Conservation (phyloP, 768 basidiomycete genomes). For the Rhodotorula kratochvilovae region DNA sequence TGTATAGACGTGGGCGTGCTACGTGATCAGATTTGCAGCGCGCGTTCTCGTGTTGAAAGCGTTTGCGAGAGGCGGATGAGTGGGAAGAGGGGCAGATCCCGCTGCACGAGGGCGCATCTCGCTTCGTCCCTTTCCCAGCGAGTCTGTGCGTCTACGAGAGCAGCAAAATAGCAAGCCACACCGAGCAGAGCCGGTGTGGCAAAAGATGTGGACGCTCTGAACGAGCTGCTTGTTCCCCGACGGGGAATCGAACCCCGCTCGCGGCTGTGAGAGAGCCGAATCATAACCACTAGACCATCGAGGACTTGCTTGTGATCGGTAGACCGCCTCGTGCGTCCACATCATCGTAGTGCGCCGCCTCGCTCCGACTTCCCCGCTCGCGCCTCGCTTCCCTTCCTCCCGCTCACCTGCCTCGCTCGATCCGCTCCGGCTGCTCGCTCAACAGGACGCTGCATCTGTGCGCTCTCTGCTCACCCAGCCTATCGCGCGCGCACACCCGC, state of each 20-base stretch:
- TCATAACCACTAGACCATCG: conserved; percentile 13
- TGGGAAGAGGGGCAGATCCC: too few species aligned
- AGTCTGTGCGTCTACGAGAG: too few species aligned
- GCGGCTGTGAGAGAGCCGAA: conserved; percentile 13
- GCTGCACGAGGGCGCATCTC: too few species aligned
- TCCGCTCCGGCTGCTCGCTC: too few species aligned
- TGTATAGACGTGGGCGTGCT: not conserved
- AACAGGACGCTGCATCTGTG: too few species aligned
- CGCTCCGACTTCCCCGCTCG: not conserved
- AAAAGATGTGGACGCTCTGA: not conserved
- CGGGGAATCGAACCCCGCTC: conserved; percentile 13
- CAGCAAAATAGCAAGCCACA: not conserved
- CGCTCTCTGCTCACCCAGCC: too few species aligned
- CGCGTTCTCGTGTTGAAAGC: too few species aligned
- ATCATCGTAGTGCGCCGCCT: too few species aligned
- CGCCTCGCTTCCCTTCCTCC: not conserved
- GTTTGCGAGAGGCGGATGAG: too few species aligned
- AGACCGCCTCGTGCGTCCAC: not conserved
- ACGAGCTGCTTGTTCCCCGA: not conserved
- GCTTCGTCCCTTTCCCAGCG: too few species aligned
- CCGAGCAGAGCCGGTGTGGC: not conserved
- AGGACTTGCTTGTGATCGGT: not conserved
- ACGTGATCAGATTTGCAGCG: not conserved
- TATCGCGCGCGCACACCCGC: too few species aligned
- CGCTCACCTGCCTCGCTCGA: too few species aligned